Conservation (phyloP, 2,329 filamentous ascomycete species). For the Cladophialophora psammophila region DNA sequence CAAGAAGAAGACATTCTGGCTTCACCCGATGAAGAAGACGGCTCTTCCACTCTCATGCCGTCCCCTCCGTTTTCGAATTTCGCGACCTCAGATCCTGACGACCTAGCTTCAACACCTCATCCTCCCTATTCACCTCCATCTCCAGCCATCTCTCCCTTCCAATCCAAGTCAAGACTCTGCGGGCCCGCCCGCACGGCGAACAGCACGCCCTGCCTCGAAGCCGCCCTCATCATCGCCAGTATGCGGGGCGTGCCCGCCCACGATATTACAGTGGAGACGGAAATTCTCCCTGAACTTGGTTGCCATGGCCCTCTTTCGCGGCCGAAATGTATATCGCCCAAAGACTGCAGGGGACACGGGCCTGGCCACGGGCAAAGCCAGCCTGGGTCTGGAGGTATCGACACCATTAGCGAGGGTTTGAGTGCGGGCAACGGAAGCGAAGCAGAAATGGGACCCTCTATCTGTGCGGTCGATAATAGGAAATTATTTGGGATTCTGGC, state of each 20-base stretch:
- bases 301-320: constrained; percentile 3
- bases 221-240: constrained; percentile 29
- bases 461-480: constrained; percentile 23
- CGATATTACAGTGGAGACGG: constrained; percentile 9
- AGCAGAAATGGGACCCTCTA: background rate
- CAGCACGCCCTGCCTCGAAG: constrained; percentile 30
- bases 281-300: constrained; percentile 24
- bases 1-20: background rate
- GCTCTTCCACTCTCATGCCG: background rate
- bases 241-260: constrained; percentile 26
- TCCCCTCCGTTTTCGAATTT: background rate
- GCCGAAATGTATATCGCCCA: background rate
- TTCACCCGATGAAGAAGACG: background rate
- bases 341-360: background rate
- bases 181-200: constrained; percentile 9
- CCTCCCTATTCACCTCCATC: background rate
- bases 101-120: background rate
- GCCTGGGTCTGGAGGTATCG: background rate
- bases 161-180: background rate
- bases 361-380: background rate
- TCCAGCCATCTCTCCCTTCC: background rate
- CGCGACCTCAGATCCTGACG: background rate
- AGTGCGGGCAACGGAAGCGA: background rate
- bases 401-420: background rate
- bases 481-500: constrained; percentile 22